phyloP scores from a whole-genome alignment of 805 yeast species.

The Candida pseudoglaebosa region DNA sequence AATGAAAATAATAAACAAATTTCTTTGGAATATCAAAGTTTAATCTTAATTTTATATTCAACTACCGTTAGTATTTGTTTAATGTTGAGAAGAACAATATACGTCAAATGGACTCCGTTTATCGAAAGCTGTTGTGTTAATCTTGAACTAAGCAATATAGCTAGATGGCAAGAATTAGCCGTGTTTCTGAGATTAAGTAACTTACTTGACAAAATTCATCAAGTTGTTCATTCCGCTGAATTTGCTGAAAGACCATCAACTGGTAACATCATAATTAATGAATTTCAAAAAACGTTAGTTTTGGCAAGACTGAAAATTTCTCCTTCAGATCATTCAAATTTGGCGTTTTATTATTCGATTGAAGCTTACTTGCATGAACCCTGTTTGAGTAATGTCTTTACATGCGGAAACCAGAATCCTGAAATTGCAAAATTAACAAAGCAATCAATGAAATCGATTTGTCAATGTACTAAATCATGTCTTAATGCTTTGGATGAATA shows the following conservation, averaged over 20 bases:
- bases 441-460: conserved; percentile 39
- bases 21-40: conserved; percentile 22
- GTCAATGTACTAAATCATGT: conserved; percentile 53
- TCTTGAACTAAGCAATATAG: conserved; percentile 37
- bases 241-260: conserved; percentile 21
- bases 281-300: conserved; percentile 47
- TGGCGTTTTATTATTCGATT: conserved; percentile 56
- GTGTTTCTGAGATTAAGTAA: conserved; percentile 56
- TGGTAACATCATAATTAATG: conserved; percentile 36
- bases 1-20: conserved; percentile 6
- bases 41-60: conserved; percentile 58
- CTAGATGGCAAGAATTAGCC: conserved; percentile 44
- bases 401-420: conserved; percentile 6
- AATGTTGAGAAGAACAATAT: conserved; percentile 59
- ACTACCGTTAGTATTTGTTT: conserved; percentile 61
- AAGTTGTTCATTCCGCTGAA: conserved; percentile 40
- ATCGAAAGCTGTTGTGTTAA: conserved; percentile 55
- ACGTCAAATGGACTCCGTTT: conserved; percentile 61
- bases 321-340: conserved; percentile 34
- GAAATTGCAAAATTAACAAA: conserved; percentile 16
- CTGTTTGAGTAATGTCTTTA: conserved; percentile 22
- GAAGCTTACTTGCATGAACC: conserved; percentile 69
- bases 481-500: conserved; percentile 47
- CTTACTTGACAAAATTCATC: conserved; percentile 58
- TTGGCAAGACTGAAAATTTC: conserved; percentile 36